phyloP scores from a whole-genome alignment of 2,329 filamentous ascomycete species.

The Fusarium buxicola region DNA sequence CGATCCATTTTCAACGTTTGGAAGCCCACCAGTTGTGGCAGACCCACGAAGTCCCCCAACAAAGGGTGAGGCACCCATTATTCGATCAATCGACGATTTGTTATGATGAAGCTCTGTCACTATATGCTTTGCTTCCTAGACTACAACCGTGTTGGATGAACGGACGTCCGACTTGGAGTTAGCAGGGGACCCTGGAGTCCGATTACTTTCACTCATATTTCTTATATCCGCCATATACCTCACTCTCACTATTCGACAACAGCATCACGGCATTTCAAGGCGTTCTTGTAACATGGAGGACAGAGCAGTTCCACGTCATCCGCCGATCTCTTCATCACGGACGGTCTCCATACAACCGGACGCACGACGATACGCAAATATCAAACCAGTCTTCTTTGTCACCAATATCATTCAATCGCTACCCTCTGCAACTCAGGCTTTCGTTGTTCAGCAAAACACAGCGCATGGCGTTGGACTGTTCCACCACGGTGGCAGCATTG shows the following conservation, averaged over 20 bases:
- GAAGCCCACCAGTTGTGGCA: constrained; percentile 61
- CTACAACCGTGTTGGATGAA: constrained; percentile 1
- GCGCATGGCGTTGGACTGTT: constrained; percentile 43
- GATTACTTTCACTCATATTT: constrained; percentile 18
- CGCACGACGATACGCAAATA: constrained; percentile 43
- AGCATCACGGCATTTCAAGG: constrained; percentile 37
- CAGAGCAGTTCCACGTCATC: constrained; percentile 17
- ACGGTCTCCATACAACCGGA: constrained; percentile 22
- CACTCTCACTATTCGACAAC: constrained; percentile 30
- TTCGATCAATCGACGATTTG: constrained; percentile 81
- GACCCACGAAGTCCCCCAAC: constrained; percentile 82
- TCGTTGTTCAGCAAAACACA: constrained; percentile 44
- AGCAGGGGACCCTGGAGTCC: neutral
- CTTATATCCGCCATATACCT: constrained; percentile 15
- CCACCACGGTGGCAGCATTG: constrained; percentile 28
- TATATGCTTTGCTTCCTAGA: neutral
- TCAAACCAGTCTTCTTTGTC: constrained; percentile 41
- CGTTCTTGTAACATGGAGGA: constrained; percentile 33
- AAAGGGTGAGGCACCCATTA: constrained; percentile 78
- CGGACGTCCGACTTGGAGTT: constrained; percentile 5
- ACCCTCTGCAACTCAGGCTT: constrained; percentile 29
- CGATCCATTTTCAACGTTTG: constrained; percentile 64
- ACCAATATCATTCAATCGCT: constrained; percentile 35
- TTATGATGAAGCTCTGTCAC: constrained; percentile 60
- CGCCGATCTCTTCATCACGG: constrained; percentile 16